phyloP scores from a whole-genome alignment of 2,329 filamentous ascomycete species.

The Chaetothyriales sp. region DNA sequence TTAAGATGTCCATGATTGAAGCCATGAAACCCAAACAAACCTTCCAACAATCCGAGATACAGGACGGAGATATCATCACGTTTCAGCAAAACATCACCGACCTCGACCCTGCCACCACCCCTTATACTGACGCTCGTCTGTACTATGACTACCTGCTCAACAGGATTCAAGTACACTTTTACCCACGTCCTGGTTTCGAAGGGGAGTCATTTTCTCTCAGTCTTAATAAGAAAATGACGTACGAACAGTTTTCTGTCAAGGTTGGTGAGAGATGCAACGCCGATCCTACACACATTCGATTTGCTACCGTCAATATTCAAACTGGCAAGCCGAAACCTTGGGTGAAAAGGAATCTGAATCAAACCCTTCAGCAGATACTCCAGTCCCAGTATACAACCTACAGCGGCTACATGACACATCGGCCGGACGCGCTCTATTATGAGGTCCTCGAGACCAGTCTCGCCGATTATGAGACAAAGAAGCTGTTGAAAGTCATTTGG shows the following conservation, averaged over 20 bases:
- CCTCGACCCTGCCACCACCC: constrained; percentile 27
- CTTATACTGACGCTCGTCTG: constrained; percentile 54
- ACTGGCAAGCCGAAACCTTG: constrained; percentile 62
- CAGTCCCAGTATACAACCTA: constrained; percentile 58
- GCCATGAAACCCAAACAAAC: constrained; percentile 80
- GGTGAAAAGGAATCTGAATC: constrained; percentile 56
- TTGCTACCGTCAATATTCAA: constrained; percentile 68
- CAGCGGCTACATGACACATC: constrained; percentile 50
- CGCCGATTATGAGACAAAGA: constrained; percentile 85
- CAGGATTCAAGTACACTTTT: constrained; percentile 64
- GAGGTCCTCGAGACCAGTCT: constrained; percentile 90
- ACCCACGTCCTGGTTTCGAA: constrained; percentile 39
- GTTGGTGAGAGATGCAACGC: constrained; percentile 64
- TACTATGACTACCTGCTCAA: constrained; percentile 92
- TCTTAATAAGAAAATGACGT: constrained; percentile 75
- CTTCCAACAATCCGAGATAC: constrained; percentile 78
- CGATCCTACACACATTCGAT: constrained; percentile 74
- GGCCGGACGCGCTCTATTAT: constrained; percentile 69
- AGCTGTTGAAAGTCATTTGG: constrained; percentile 67
- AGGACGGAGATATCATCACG: constrained; percentile 92
- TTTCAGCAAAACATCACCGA: constrained; percentile 55
- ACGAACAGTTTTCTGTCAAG: constrained; percentile 72
- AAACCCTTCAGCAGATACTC: constrained; percentile 65
- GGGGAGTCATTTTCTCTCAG: constrained; percentile 59
- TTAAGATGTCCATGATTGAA: constrained; percentile 97